Percentiles rank a stretch among this genome's conserved stretches.
Evolutionary conservation across 768 basidiomycete genomes (phyloP).

Genomic region (Agaricus sinodeliciosus): DNA sequence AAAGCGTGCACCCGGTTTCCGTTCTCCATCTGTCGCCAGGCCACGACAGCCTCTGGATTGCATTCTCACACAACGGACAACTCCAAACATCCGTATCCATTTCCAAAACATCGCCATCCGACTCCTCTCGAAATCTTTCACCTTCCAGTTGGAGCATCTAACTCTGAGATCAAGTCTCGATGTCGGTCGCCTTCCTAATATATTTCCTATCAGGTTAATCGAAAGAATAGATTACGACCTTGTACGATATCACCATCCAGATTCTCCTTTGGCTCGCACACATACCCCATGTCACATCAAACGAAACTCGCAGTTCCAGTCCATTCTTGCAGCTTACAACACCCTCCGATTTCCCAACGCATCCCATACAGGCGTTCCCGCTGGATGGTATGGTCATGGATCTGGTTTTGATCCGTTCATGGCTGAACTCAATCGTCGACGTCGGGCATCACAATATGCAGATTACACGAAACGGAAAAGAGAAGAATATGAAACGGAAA

Average conservation of each 20-base stretch:
- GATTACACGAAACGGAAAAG: slow-evolving; percentile 9
- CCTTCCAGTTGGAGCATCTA: slow-evolving; percentile 45
- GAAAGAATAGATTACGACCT: slow-evolving; percentile 57
- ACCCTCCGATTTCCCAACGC: slow-evolving; percentile 33
- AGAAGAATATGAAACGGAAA: slow-evolving; percentile 12
- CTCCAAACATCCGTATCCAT: slow-evolving; percentile 28
- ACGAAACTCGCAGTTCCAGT: not conserved
- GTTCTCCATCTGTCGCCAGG: too few relatives aligned
- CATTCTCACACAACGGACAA: too few relatives aligned
- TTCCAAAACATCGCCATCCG: slow-evolving; percentile 45
- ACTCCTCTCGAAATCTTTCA: slow-evolving; percentile 72
- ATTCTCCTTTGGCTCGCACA: slow-evolving; percentile 27
- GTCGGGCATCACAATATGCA: slow-evolving; percentile 33
- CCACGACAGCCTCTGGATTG: too few relatives aligned
- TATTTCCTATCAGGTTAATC: not conserved
- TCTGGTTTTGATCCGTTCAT: slow-evolving; percentile 34
- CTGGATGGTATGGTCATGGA: slow-evolving; percentile 14
- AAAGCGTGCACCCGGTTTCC: too few relatives aligned
- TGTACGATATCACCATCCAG: slow-evolving; percentile 67
- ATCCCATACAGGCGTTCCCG: slow-evolving; percentile 7
- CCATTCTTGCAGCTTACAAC: slow-evolving; percentile 59
- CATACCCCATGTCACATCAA: not conserved
- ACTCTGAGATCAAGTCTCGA: slow-evolving; percentile 56
- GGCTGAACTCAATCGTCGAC: slow-evolving; percentile 45
- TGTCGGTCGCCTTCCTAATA: slow-evolving; percentile 36